Evolutionary conservation across 495 filamentous ascomycete genomes (phyloP).

Genomic region (Penicillium manginii): DNA sequence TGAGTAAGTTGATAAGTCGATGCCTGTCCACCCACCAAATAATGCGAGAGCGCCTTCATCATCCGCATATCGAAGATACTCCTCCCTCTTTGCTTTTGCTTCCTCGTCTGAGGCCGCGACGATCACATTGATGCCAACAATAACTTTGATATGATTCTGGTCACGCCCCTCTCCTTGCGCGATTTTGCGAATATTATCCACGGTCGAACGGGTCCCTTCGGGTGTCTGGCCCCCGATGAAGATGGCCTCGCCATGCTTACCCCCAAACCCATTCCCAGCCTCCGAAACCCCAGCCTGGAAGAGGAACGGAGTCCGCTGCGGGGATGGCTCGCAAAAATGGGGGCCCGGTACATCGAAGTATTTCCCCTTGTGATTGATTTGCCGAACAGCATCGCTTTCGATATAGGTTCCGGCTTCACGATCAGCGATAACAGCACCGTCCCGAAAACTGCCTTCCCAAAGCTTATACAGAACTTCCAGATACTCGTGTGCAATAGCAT

Average conservation of each 20-base stretch:
- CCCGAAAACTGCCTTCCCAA: conserved; percentile 61
- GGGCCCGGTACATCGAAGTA: conserved; percentile 60
- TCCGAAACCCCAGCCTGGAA: conserved; percentile 60
- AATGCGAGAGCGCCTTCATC: conserved; percentile 60
- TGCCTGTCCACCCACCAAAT: conserved; percentile 66
- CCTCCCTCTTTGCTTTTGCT: conserved; percentile 53
- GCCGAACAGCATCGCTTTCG: conserved; percentile 50
- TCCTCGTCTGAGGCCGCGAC: conserved; percentile 58
- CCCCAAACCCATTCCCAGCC: conserved; percentile 57
- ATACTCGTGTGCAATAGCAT: conserved; percentile 63
- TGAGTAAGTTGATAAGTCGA: conserved; percentile 55
- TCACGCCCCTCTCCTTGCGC: conserved; percentile 51
- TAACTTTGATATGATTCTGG: conserved; percentile 55
- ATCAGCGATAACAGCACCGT: conserved; percentile 58
- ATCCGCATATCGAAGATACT: conserved; percentile 55
- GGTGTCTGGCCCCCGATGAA: conserved; percentile 56
- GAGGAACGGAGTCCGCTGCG: conserved; percentile 60
- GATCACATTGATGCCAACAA: conserved; percentile 48
- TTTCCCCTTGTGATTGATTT: conserved; percentile 61
- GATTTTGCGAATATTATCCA: conserved; percentile 54
- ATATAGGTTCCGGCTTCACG: conserved; percentile 51
- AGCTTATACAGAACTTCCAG: conserved; percentile 64
- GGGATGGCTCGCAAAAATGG: conserved; percentile 58
- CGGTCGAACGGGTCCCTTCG: conserved; percentile 41
- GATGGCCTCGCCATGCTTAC: conserved; percentile 61